Evolutionary conservation across 306 rosid genomes (phyloP).

Genomic region (Prinsepia uniflora): DNA sequence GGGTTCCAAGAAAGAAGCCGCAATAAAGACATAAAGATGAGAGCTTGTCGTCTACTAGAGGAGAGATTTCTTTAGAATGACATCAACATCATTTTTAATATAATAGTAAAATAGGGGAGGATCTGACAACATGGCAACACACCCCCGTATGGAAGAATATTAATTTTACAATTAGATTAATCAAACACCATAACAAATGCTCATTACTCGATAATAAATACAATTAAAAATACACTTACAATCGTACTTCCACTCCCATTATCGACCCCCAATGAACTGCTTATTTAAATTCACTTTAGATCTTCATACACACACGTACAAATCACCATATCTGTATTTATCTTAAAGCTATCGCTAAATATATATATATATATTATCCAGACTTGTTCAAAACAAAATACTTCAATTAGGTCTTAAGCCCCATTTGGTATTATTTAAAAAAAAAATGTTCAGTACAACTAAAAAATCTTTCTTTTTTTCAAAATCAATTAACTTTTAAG

Average conservation of each 20-base stretch:
- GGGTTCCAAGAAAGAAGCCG: background rate
- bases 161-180: background rate
- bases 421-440: no score
- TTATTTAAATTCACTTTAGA: conserved; percentile 33
- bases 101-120: background rate
- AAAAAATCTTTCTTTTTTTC: no score
- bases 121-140: conserved; percentile 8
- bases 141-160: background rate
- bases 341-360: no score
- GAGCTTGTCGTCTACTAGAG: background rate
- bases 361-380: no score
- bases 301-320: conserved; percentile 31
- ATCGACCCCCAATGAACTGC: conserved; percentile 40
- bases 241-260: conserved; percentile 68
- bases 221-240: conserved; percentile 36
- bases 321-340: background rate
- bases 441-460: no score
- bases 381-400: no score
- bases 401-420: no score
- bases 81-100: background rate
- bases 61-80: background rate
- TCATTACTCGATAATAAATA: conserved; percentile 35
- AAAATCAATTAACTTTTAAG: no score
- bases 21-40: background rate
- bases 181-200: conserved; percentile 22